phyloP scores from a whole-genome alignment of 2,329 filamentous ascomycete species.

The Fusarium citri region DNA sequence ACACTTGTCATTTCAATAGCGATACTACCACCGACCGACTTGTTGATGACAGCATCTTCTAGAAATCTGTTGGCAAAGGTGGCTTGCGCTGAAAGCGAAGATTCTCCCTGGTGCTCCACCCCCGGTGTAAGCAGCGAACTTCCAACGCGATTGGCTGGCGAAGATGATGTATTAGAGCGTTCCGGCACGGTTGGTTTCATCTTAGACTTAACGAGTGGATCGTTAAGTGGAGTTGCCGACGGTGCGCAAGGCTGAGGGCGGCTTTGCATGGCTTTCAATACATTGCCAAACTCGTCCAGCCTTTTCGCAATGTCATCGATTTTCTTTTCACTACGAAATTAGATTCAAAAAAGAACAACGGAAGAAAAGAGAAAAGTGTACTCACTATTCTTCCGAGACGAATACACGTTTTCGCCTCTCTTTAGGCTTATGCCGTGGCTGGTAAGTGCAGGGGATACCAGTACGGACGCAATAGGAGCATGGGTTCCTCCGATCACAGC shows the following conservation, averaged over 20 bases:
- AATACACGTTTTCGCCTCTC: not conserved
- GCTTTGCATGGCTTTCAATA: not conserved
- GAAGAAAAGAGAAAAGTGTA: fast-evolving
- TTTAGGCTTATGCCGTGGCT: not conserved
- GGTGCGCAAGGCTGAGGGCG: not conserved
- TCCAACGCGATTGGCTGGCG: slow-evolving; percentile 38
- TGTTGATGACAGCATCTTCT: slow-evolving; percentile 48
- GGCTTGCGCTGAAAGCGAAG: slow-evolving; percentile 57
- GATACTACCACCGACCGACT: not conserved
- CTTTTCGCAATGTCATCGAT: slow-evolving; percentile 52
- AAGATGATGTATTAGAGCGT: slow-evolving; percentile 45
- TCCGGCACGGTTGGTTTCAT: not conserved
- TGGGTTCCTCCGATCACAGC: not conserved
- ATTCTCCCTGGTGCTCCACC: slow-evolving; percentile 51
- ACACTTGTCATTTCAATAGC: slow-evolving; percentile 17
- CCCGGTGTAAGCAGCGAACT: not conserved
- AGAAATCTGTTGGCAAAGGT: slow-evolving; percentile 57
- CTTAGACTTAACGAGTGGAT: fast-evolving
- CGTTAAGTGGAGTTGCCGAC: fast-evolving
- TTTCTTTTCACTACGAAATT: slow-evolving; percentile 48
- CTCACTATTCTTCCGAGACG: not conserved
- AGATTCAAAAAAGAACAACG: fast-evolving
- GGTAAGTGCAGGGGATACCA: not conserved
- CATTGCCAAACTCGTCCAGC: slow-evolving; percentile 43
- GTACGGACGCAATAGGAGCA: not conserved